These are phyloP conservation scores for Tolypocladium capitatum DNA, from an alignment of 2,329 filamentous ascomycete species.

Conservation along the genomic window DNA sequence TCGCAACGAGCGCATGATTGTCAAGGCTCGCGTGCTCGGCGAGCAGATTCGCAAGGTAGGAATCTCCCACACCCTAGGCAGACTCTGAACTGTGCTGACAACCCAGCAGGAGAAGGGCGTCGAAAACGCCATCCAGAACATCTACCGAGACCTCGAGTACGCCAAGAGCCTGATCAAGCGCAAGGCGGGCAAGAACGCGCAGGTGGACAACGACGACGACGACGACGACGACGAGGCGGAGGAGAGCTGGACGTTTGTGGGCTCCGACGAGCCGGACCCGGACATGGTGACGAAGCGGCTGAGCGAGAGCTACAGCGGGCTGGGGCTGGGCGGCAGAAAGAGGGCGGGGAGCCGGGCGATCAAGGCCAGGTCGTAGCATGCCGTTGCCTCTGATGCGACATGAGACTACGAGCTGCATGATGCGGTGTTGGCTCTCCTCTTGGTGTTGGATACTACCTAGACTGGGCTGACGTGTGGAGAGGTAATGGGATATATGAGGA, in stretches of 20 bases:
- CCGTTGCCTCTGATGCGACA: not conserved
- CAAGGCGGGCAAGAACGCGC: conserved; percentile 38
- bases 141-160: conserved; percentile 92
- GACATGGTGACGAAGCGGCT: conserved; percentile 28
- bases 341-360: conserved; percentile 11
- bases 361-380: not conserved
- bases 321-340: conserved; percentile 9
- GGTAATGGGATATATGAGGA: not conserved
- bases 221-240: conserved; percentile 49
- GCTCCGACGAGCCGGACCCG: conserved; percentile 35
- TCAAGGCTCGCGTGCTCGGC: conserved; percentile 69
- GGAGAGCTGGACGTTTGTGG: conserved; percentile 87
- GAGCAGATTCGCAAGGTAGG: conserved; percentile 76
- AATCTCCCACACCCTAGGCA: conserved; percentile 5
- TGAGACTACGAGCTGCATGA: not conserved
- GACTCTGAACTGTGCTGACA: conserved; percentile 13
- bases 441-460: not conserved
- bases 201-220: conserved; percentile 17
- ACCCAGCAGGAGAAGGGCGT: conserved; percentile 67
- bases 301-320: conserved; percentile 18
- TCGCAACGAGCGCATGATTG: conserved; percentile 80
- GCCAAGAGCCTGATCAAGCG: conserved; percentile 70
- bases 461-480: not conserved
- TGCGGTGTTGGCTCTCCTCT: not conserved
- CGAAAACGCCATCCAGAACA: conserved; percentile 75